Conservation (phyloP, 805 yeast genomes). For the Ogataea minuta region DNA sequence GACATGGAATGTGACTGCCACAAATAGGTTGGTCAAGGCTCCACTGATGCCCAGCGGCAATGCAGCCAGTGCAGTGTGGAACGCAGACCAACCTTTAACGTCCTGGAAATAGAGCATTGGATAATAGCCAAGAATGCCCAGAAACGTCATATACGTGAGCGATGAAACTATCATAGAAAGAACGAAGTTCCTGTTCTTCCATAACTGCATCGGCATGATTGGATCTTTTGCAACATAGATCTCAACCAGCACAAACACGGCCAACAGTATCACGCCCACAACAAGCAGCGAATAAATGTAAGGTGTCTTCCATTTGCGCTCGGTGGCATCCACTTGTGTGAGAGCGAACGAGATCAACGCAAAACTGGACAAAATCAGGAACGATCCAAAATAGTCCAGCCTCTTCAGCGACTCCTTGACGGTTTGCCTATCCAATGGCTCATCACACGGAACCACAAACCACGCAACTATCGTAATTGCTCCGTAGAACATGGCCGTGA, state of each 20-base stretch:
- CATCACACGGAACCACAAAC: constrained; percentile 36
- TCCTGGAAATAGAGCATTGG: constrained; percentile 39
- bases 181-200: constrained; percentile 36
- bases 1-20: constrained; percentile 37
- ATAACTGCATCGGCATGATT: constrained; percentile 40
- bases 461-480: constrained; percentile 22
- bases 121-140: constrained; percentile 36
- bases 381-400: constrained; percentile 40
- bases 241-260: constrained; percentile 35
- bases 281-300: constrained; percentile 39
- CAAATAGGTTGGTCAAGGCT: constrained; percentile 36
- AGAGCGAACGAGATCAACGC: constrained; percentile 38
- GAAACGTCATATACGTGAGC: constrained; percentile 37
- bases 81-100: constrained; percentile 33
- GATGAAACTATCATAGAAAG: constrained; percentile 34
- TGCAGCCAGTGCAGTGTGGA: constrained; percentile 37
- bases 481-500: constrained; percentile 37
- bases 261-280: constrained; percentile 34
- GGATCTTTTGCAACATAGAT: constrained; percentile 35
- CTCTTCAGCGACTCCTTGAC: constrained; percentile 18
- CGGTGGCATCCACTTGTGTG: constrained; percentile 39
- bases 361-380: constrained; percentile 34
- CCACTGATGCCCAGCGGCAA: constrained; percentile 40
- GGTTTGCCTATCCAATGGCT: constrained; percentile 15
- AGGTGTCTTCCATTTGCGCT: constrained; percentile 40